Base-by-base conservation (phyloP, 805 yeast species). In the Ogataea paraovalis region DNA sequence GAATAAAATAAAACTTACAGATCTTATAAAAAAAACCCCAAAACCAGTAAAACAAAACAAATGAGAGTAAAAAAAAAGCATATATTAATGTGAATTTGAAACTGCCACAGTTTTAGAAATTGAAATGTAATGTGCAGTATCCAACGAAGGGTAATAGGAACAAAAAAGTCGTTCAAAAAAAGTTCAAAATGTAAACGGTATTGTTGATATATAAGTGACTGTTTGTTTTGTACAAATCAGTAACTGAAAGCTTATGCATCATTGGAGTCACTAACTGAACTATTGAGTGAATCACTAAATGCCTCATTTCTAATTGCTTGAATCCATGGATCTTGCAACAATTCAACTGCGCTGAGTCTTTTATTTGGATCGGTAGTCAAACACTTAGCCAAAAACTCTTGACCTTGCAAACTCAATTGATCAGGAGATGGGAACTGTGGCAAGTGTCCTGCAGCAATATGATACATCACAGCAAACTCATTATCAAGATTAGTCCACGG, bases 381-480 rank as follows among this genome's bases (percentile, higher is more conserved):
- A 64, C 97, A 87, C 53, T 83, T 76, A 13, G 79, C 72, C 54
- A 94, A 67, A 64, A 94, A 91, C 20, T 72, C 72, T 43, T 73
- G 75, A 16, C 99, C 98, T 13, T 73, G 79, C 14, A 74, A 76
- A 55, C 94, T 83, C 45, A 94, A 71, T 66, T 89, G 96, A 50
- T 85, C 94, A 1, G 74, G 67, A 0, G 81, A 65, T 4, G 99
- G 99, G 45, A 92, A 72, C 57, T 80, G 89, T 0, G 99, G 99
- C 49, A 80, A 74, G 62, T 88, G 94, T 1, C 97, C 96, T 2
- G 96, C 95, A 0, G 97, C 98, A 60, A 94, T 94, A 64, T 89
- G 97, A 61, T 91, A 94, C 98, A 94, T 92, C 44, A 94, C 87
- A 2, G 98, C 97, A 95, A 95, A 94, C 62, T 92, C 98, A 61